Base-by-base conservation (phyloP, 768 basidiomycete genomes). In the Xerocomellus amylosporus region DNA sequence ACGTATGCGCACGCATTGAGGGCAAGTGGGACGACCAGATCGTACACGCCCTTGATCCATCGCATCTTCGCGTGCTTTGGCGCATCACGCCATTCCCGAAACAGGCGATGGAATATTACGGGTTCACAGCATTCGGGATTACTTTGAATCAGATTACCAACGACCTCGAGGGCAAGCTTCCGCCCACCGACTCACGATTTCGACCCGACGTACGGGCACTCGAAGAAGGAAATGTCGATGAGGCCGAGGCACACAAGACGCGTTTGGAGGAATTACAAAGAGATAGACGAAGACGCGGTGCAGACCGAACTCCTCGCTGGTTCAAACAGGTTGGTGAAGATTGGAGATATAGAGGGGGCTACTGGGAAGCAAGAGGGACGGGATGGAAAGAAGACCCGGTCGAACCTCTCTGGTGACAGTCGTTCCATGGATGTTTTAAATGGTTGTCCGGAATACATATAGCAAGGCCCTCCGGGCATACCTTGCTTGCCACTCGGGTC, bases 11-110 rank as follows among this genome's bases (percentile, higher is more conserved):
- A 34, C 78, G 79, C 37, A 72, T 94, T n/a, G 90, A 93, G 69
- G 92, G 92, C 44, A 92, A 88, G 69, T 95, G 92, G 93, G 88
- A 94, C 64, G 88, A 93, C 54, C 83, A 85, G 60, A 71, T 94
- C 55, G 80, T 82, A n/a, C 84, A 83, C 58, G 80, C 80, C 44
- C 74, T 87, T 26, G 87, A 86, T 66, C 74, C 80, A 17, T 84
- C 82, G 3, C 82, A 86, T 67, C 82, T 88, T 64, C 85, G 79
- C 51, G 77, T 90, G 41, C 78, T 95, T 46, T 95, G 92, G 92
- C 81, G 86, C 51, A 80, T 85, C 39, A 70, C 77, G 12, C 83
- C 87, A 12, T 92, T 88, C 71, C 87, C 88, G 28, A 83, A 86
- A 62, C 79, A 90, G 63, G 70, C 82, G 17, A 76, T 78, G 47